Base-by-base conservation (phyloP, 257 asterid genomes). In the Nicotiana benthamiana region DNA sequence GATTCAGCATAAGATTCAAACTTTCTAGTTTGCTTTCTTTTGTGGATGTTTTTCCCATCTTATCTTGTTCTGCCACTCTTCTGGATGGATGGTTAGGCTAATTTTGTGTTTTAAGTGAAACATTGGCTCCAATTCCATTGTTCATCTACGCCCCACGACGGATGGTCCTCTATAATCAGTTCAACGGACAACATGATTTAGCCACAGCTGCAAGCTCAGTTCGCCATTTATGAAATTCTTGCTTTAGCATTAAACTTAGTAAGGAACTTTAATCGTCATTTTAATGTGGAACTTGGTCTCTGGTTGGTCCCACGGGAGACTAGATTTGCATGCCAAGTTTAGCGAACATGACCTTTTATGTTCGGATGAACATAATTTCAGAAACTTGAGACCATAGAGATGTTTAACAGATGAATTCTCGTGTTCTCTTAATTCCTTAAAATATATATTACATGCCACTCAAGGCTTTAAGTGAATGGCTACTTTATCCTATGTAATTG, bases 1-100 rank as follows among this genome's bases (percentile, higher is more conserved):
- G 13, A 46, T 72, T 43, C 32, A 46, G 40, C 36, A 40, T 20
- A 52, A 3, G 36, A 22, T 46, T 24, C 4, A 72, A 46, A 72
- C 48, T 40, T 72, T 72, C 22, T 72, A 72, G 59, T 70, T 70
- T 70, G 20, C 77, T 70, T 70, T 43, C 57, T 20, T 70, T 70
- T 70, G 77, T 43, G 34, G 22, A 22, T 70, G 4, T 22, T 70
- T 43, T 40, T 70, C 22, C 59, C 46, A 6, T 70, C 22, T 70
- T 22, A 43, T 70, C 34, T 70, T 5, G 36, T 72, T 46, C 60
- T 46, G 36, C 60, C 78, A 46, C 13, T 72, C 36, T 43, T 72
- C 22, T 72, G 22, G 36, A 15, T 72, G 36, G 36, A 13, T 72
- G 22, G 78, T 24, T 43, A 0, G 9, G 20, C 12, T 40, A 43